Conservation (phyloP, 305 asterid genomes). For the Solanum aculeatissimum region DNA sequence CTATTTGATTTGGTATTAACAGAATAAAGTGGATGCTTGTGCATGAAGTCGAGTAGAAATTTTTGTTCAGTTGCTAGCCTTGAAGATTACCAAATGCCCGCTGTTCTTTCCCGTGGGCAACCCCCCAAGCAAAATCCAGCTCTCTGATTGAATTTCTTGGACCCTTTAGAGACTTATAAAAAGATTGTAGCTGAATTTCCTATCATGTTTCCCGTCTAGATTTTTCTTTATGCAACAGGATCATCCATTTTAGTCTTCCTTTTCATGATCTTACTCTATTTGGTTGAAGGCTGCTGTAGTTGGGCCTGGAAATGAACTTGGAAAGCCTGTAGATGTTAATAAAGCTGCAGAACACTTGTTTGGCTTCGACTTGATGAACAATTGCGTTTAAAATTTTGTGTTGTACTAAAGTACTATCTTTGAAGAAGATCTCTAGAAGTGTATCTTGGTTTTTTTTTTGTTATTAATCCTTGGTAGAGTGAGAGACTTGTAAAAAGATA, state of each 20-base stretch:
- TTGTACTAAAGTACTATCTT: not conserved
- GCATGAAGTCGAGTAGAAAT: not conserved
- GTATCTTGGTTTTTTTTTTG: not conserved
- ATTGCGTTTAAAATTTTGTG: conserved; percentile 18
- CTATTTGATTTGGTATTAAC: not conserved
- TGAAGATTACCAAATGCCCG: not conserved
- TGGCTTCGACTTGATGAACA: conserved; percentile 88
- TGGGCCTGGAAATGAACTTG: conserved; percentile 76
- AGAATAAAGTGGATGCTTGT: not conserved
- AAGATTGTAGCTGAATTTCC: not conserved
- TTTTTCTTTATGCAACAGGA: conserved; percentile 61
- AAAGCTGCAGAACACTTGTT: conserved; percentile 79
- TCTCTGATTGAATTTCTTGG: not conserved
- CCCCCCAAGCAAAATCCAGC: not conserved
- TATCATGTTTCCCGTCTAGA: not conserved
- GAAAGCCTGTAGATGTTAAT: conserved; percentile 50
- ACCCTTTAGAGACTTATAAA: not conserved
- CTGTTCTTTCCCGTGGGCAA: not conserved
- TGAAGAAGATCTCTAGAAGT: not conserved
- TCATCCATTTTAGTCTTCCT: conserved; percentile 22
- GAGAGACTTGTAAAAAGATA: not conserved
- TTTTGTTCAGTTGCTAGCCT: not conserved
- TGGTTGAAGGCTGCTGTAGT: conserved; percentile 70
- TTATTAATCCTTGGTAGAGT: not conserved
- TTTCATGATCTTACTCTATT: not conserved